Base-by-base conservation (phyloP, 139 green algal species). In the Eudorina sp. region DNA sequence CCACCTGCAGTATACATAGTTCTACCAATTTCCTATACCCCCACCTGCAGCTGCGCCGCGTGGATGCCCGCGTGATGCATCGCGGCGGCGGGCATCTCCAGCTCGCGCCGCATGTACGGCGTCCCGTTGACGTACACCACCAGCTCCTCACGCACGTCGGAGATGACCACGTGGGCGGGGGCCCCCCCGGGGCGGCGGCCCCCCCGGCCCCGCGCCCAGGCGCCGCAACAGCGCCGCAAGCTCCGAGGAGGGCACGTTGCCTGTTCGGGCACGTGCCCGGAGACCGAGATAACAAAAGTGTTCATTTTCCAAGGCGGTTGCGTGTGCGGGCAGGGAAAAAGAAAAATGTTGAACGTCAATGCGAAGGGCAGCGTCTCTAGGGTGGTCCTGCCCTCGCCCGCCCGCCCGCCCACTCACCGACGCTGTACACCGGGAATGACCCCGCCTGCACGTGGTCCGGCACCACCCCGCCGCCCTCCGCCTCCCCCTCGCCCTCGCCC, bases 131-230 rank as follows among this genome's bases (percentile, higher is more conserved):
- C 89, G 72, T 98, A 98, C 41, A 96, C 94, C 70, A 97, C 95
- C 68, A 98, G 92, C 93, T 99, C 97, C 90, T 99, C 97, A 5
- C 97, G 83, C 64, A 98, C 86, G 90, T 99, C 97, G 1, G 90
- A 93, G 11, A 99, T 88, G 27, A 98, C 89, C 31, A 97, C 93
- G 53, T 94, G 89, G 0, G 46, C 74, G 60, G 25, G 16, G 41
- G 90, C 93, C 0, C 23, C 48, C 34, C 88, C 90, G 5, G n/a
- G n/a, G n/a, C n/a, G n/a, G n/a, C n/a, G n/a, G n/a, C n/a, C n/a
- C n/a, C n/a, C n/a, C n/a, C n/a, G 92, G 90, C 23, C 85, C 85
- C 23, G 92, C 92, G 3, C 92, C 94, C 55, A 97, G 87, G 45
- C 93, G 72, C 4, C 31, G 41, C 84, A 98, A 73, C 89, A 98